A percentile compares a stretch with the other conserved stretches of the same genome.
Evolutionary conservation across 129 eudicot species (phyloP).

Genomic region (Ambrosia artemisiifolia): DNA sequence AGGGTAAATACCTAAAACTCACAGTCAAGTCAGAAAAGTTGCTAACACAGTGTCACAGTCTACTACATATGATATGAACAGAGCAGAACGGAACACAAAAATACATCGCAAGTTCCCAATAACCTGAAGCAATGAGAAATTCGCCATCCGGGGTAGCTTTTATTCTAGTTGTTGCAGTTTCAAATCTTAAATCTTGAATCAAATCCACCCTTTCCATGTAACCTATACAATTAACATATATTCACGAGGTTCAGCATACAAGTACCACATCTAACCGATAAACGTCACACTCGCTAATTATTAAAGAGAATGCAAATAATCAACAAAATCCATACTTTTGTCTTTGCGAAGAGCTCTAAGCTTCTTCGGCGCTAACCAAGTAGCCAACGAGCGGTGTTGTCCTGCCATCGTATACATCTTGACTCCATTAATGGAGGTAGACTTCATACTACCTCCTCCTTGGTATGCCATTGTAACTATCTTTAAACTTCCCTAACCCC

Average conservation of each 20-base stretch:
- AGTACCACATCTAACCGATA: neutral
- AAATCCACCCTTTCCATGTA: slow-evolving; percentile 79
- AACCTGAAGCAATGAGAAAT: slow-evolving; percentile 95
- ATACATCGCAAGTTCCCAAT: slow-evolving; percentile 10
- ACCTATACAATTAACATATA: slow-evolving; percentile 36
- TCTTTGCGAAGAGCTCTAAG: slow-evolving; percentile 71
- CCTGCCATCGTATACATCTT: slow-evolving; percentile 71
- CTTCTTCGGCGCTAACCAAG: slow-evolving; percentile 85
- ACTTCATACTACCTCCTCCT: slow-evolving; percentile 68
- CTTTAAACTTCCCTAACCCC: neutral
- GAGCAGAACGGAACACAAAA: neutral
- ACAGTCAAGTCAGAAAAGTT: slow-evolving; percentile 6
- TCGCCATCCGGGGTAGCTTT: slow-evolving; percentile 92
- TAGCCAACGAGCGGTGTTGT: slow-evolving; percentile 57
- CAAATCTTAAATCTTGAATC: slow-evolving; percentile 90
- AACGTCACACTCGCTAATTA: neutral
- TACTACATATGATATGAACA: slow-evolving; percentile 39
- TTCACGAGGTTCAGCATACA: too few relatives aligned
- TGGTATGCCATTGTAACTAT: slow-evolving; percentile 55
- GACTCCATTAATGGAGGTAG: slow-evolving; percentile 83
- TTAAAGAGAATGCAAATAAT: neutral
- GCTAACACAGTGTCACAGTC: neutral
- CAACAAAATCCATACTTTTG: slow-evolving; percentile 38
- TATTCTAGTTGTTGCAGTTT: slow-evolving; percentile 83
- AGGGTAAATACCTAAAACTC: slow-evolving; percentile 76